Percentiles rank a stretch among this genome's conserved stretches.
Conservation (phyloP, 371 early-diverging fungal genomes). For the Smittium culicis region DNA sequence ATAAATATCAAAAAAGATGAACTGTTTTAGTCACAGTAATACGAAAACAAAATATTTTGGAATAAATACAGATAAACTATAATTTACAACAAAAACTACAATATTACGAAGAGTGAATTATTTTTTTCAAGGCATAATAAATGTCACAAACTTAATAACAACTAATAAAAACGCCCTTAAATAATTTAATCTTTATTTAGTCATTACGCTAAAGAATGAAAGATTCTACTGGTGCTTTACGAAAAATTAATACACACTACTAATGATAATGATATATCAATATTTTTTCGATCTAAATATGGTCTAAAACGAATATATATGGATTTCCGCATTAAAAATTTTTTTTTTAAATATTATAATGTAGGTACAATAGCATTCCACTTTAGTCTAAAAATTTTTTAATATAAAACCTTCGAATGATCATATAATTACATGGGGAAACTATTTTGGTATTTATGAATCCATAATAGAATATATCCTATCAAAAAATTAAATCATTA, state of each 20-base stretch:
- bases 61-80: too few species aligned
- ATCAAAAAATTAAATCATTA: not conserved
- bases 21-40: not conserved
- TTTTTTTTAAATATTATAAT: not conserved
- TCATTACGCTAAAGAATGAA: not conserved
- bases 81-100: not conserved
- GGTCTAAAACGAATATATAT: not conserved
- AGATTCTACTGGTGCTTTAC: not conserved
- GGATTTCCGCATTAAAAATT: not conserved
- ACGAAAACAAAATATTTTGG: too few species aligned
- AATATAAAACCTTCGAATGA: not conserved
- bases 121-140: constrained; percentile 1
- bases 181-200: not conserved
- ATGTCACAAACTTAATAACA: not conserved
- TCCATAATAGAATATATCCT: constrained; percentile 4
- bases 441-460: not conserved
- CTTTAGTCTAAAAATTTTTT: not conserved
- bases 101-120: not conserved
- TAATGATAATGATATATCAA: not conserved
- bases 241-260: not conserved
- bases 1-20: not conserved
- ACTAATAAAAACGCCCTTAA: not conserved
- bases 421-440: not conserved
- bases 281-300: constrained; percentile 1
- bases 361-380: not conserved